Conservation (phyloP, 2,329 filamentous ascomycete genomes). For the Venturia asperata region DNA sequence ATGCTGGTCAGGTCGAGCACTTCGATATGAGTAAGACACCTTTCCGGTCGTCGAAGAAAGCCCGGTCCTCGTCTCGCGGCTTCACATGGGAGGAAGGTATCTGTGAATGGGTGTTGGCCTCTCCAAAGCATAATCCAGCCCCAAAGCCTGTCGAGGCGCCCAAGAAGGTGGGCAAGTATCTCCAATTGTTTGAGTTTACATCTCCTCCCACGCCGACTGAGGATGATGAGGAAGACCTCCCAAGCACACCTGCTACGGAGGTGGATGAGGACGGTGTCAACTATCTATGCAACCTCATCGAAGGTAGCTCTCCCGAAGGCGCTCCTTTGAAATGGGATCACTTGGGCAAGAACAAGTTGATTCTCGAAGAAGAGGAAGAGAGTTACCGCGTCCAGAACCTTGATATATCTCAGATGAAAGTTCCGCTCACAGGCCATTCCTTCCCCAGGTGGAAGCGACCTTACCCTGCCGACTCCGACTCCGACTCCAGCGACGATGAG, state of each 20-base stretch:
- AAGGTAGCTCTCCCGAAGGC: background rate
- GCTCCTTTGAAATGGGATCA: background rate
- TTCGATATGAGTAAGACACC: conserved; percentile 8
- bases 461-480: background rate
- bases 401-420: background rate
- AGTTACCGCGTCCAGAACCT: background rate
- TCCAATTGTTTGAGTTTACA: background rate
- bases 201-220: background rate
- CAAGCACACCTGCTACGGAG: conserved; percentile 4
- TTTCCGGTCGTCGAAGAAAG: background rate
- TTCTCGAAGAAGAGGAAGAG: background rate
- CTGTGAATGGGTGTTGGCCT: conserved; percentile 16
- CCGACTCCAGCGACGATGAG: conserved; percentile 10
- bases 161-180: background rate
- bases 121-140: conserved; percentile 2
- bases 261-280: background rate
- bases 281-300: conserved; percentile 4
- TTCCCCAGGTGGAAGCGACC: background rate
- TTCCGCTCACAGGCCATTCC: background rate
- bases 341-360: background rate
- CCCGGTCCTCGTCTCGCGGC: background rate
- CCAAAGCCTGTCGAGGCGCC: background rate
- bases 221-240: background rate
- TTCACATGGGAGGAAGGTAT: conserved; percentile 19
- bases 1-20: background rate